phyloP scores from a whole-genome alignment of 116 monocot genomes.

The Zostera marina region DNA sequence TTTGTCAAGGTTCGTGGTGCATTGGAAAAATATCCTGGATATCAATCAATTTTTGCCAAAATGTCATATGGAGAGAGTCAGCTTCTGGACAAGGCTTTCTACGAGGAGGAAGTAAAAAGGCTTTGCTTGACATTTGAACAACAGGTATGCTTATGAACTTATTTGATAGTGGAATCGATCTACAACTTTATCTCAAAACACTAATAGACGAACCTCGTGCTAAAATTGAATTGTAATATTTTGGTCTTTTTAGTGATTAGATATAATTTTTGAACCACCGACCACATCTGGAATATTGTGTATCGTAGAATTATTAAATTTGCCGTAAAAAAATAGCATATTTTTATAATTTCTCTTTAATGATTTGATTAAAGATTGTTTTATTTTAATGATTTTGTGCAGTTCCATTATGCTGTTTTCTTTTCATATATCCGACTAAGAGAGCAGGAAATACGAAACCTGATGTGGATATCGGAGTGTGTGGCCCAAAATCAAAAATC shows the following conservation, averaged over 20 bases:
- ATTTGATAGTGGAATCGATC: no score
- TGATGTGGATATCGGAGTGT: slow-evolving; percentile 97
- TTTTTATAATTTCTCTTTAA: background rate
- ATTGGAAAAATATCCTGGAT: slow-evolving; percentile 89
- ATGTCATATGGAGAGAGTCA: slow-evolving; percentile 87
- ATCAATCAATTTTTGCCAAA: slow-evolving; percentile 69
- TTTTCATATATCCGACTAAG: slow-evolving; percentile 77
- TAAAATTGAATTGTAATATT: no score
- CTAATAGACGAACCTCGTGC: no score
- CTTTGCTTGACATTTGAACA: slow-evolving; percentile 82
- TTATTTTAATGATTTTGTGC: slow-evolving; percentile 13
- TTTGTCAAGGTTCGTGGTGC: slow-evolving; percentile 53
- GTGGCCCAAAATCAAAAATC: slow-evolving; percentile 95
- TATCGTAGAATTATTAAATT: background rate
- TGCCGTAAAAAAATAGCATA: background rate
- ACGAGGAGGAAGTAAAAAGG: slow-evolving; percentile 93
- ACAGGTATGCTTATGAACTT: slow-evolving; percentile 25
- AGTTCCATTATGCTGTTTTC: slow-evolving; percentile 94
- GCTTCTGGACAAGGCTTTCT: slow-evolving; percentile 90
- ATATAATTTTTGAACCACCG: no score
- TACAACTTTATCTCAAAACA: no score
- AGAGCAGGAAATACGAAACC: slow-evolving; percentile 91
- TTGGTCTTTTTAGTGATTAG: no score
- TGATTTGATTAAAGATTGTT: background rate
- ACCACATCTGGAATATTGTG: no score